Base-by-base conservation (phyloP, 116 monocot genomes). In the Trichopus zeylanicus region DNA sequence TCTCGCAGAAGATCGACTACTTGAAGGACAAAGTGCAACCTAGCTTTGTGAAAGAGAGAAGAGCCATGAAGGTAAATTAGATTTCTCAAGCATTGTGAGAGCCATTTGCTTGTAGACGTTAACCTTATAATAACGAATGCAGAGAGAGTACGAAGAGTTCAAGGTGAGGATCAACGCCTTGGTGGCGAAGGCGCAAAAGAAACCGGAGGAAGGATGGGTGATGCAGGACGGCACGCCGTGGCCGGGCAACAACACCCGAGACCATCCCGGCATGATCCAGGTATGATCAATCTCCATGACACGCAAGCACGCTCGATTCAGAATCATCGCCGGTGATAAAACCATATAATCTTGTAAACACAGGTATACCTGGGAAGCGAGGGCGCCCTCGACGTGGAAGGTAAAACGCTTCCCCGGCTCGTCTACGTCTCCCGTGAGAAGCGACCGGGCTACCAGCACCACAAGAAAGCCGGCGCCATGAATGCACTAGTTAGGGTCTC, bases 381-480 rank as follows among this genome's bases (percentile, higher is more conserved):
- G 47, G 92, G 92, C 21, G 92, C 92, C 1, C 72, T 84, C 3
- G 92, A 92, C 33, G 79, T 92, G 4, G 84, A 81, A 64, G 92
- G 92, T 13, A 78, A 74, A 37, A 84, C 81, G 58, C 73, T 92
- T 16, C 92, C 92, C 19, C 77, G 79, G 15, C 78, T 92, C 2
- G 88, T 87, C 7, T 92, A 92, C 39, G 92, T 92, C 23, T 92
- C 92, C 8, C 83, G 92, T 53, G 92, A 92, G 71, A 92, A 92
- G 73, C 72, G 92, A 2, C 92, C 92, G 16, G 92, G 92, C 16
- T 81, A 93, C 64, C 65, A 88, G 7, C 93, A 93, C 71, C 93
- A 93, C 63, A 93, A 93, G 71, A 93, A 93, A 59, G 93, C 93
- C 8, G 93, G 93, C 6, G 93, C 93, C 38, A 89, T 89, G 93